Evolutionary conservation across 495 filamentous ascomycete species (phyloP).

Genomic region (Penicillium turbatum): DNA sequence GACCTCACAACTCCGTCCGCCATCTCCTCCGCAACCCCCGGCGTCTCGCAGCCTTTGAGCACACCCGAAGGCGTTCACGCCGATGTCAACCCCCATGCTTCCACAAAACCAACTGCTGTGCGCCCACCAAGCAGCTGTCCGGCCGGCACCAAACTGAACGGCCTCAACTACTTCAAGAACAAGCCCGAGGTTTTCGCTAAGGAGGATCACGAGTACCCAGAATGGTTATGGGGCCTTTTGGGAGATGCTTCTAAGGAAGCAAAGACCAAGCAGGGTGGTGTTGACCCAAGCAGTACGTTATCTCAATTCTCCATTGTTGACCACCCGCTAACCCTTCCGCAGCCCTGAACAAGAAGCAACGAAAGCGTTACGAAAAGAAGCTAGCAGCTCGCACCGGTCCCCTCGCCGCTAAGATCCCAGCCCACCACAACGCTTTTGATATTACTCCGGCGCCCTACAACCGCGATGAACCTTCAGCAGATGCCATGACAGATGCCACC

Average conservation of each 20-base stretch:
- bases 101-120: constrained; percentile 23
- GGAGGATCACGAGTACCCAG: constrained; percentile 81
- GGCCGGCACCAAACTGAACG: constrained; percentile 68
- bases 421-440: constrained; percentile 82
- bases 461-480: constrained; percentile 24
- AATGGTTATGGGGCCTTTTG: constrained; percentile 83
- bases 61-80: constrained; percentile 36
- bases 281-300: constrained; percentile 58
- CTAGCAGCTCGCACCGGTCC: constrained; percentile 61
- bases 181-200: constrained; percentile 67
- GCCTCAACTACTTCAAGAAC: constrained; percentile 84
- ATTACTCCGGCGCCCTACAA: constrained; percentile 56
- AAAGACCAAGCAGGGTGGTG: constrained; percentile 38
- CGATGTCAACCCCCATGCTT: constrained; percentile 25
- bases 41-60: constrained; percentile 45
- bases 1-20: constrained; percentile 39
- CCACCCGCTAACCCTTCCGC: constrained; percentile 7
- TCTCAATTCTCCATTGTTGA: constrained; percentile 1
- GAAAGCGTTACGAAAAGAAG: constrained; percentile 58
- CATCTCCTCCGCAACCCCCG: constrained; percentile 41
- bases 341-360: constrained; percentile 56
- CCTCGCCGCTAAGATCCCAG: constrained; percentile 68
- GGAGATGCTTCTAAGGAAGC: constrained; percentile 40
- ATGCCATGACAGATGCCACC: constrained; percentile 28
- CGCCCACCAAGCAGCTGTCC: constrained; percentile 49